Conservation (phyloP, 768 basidiomycete species). For the Leccinum truebloodii region DNA sequence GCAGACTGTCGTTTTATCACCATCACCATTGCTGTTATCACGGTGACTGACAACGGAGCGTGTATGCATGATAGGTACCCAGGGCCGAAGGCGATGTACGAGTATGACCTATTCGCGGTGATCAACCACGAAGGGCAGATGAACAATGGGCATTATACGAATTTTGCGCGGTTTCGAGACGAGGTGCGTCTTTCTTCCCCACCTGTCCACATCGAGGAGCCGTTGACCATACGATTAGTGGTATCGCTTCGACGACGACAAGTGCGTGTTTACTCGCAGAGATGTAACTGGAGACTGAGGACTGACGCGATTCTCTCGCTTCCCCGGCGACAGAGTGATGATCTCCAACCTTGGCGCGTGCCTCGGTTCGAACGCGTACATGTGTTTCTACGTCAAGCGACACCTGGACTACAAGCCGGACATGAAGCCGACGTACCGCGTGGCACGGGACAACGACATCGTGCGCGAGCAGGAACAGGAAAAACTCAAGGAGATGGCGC, state of each 20-base stretch:
- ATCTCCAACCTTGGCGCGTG: constrained; percentile 67
- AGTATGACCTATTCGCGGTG: constrained; percentile 91
- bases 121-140: constrained; percentile 95
- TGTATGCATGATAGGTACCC: constrained; percentile 36
- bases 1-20: not conserved
- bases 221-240: constrained; percentile 49
- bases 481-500: constrained; percentile 51
- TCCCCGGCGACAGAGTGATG: constrained; percentile 55
- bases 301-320: not conserved
- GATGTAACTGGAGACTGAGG: not conserved
- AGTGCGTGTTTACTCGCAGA: constrained; percentile 46
- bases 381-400: constrained; percentile 95
- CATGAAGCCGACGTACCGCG: constrained; percentile 66
- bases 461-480: constrained; percentile 60
- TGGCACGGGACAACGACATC: constrained; percentile 65
- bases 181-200: constrained; percentile 55
- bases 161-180: constrained; percentile 80
- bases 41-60: not conserved
- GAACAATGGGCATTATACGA: constrained; percentile 94
- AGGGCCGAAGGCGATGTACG: constrained; percentile 71
- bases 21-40: not conserved
- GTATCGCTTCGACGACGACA: constrained; percentile 95
- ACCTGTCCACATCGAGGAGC: not conserved
- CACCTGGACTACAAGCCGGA: constrained; percentile 81
- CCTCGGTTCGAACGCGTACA: constrained; percentile 78